Conservation (phyloP, 2,329 filamentous ascomycete genomes). For the Aspergillus sp. region DNA sequence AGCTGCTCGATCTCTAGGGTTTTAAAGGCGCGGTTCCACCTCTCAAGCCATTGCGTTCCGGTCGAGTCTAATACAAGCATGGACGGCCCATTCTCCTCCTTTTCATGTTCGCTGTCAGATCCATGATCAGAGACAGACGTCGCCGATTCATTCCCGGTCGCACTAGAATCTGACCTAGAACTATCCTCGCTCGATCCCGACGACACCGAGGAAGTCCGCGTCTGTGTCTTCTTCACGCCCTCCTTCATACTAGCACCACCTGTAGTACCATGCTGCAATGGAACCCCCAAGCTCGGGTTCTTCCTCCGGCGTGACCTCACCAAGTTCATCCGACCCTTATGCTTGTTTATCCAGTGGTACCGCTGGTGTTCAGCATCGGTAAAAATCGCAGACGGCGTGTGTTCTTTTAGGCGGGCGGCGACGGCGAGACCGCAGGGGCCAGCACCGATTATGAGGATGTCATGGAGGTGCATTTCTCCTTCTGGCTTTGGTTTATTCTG, state of each 20-base stretch:
- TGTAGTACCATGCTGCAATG: neutral
- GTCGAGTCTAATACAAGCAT: constrained; percentile 69
- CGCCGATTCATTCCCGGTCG: neutral
- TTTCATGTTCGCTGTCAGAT: neutral
- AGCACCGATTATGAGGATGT: constrained; percentile 72
- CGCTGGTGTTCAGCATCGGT: constrained; percentile 79
- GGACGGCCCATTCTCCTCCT: constrained; percentile 23
- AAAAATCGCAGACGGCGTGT: constrained; percentile 74
- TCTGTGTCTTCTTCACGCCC: constrained; percentile 6
- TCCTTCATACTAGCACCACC: neutral
- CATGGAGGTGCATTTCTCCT: constrained; percentile 35
- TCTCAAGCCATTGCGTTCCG: constrained; percentile 64
- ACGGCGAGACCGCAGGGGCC: constrained; percentile 74
- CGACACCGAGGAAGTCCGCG: neutral
- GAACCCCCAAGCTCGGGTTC: constrained; percentile 28
- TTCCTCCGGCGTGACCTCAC: constrained; percentile 30
- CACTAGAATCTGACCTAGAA: neutral
- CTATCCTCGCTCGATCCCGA: neutral
- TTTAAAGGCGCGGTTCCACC: constrained; percentile 70
- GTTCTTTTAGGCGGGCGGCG: constrained; percentile 69
- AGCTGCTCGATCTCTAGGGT: constrained; percentile 70
- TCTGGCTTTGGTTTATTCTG: neutral
- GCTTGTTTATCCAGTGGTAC: constrained; percentile 74
- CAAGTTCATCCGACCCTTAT: constrained; percentile 59
- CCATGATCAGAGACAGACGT: neutral